Evolutionary conservation across 2,329 filamentous ascomycete genomes (phyloP).

Genomic region (Aspergillus candidus): DNA sequence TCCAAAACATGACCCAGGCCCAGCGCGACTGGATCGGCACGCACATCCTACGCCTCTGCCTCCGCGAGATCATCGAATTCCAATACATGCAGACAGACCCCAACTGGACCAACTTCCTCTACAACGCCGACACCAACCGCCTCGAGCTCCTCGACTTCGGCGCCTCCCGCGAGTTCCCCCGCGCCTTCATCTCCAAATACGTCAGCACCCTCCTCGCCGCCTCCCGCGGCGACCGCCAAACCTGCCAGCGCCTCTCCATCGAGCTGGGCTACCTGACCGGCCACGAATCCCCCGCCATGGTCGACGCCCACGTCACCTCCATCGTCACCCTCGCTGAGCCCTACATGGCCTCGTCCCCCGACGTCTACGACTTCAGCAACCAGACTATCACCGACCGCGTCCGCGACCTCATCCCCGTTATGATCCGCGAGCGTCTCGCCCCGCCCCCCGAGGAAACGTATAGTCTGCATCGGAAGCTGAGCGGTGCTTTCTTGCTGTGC

Average conservation of each 20-base stretch:
- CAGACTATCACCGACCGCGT: slow-evolving; percentile 97
- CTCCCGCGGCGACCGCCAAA: slow-evolving; percentile 59
- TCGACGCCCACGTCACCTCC: slow-evolving; percentile 81
- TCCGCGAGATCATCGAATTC: slow-evolving; percentile 91
- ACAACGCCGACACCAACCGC: slow-evolving; percentile 63
- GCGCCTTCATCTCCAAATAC: slow-evolving; percentile 73
- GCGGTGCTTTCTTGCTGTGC: slow-evolving; percentile 89
- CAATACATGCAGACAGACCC: slow-evolving; percentile 98
- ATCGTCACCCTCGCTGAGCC: slow-evolving; percentile 89
- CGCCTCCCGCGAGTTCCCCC: slow-evolving; percentile 78
- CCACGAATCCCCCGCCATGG: slow-evolving; percentile 76
- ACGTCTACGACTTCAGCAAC: slow-evolving; percentile 83
- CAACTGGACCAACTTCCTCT: slow-evolving; percentile 99
- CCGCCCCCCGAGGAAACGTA: slow-evolving; percentile 98
- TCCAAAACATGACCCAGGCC: slow-evolving; percentile 66
- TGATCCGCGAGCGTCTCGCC: slow-evolving; percentile 81
- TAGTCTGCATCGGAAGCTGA: slow-evolving; percentile 87
- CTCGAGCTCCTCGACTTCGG: slow-evolving; percentile 95
- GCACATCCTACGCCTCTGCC: slow-evolving; percentile 82
- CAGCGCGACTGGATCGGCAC: slow-evolving; percentile 96
- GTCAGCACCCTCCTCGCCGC: slow-evolving; percentile 75
- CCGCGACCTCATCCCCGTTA: slow-evolving; percentile 78
- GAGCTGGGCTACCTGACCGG: slow-evolving; percentile 87
- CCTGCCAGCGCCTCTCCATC: slow-evolving; percentile 63
- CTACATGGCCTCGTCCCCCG: slow-evolving; percentile 68